Percentiles rank a stretch among this genome's conserved stretches.
Conservation (phyloP, 768 basidiomycete species). For the Roridomyces roridus region DNA sequence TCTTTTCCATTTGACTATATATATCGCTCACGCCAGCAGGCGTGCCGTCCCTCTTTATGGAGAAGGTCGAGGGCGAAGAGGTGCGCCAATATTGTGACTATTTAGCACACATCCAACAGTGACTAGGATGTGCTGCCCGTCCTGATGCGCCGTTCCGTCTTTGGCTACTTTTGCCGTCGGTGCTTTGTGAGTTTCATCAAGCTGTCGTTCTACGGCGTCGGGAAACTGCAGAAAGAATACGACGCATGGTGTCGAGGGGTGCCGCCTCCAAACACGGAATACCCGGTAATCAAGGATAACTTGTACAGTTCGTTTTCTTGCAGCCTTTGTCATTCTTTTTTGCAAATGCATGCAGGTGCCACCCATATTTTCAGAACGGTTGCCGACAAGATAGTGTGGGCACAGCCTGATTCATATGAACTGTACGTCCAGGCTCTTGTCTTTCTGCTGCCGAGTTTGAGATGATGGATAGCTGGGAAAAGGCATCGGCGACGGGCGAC, state of each 20-base stretch:
- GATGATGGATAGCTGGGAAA: conserved; percentile 62
- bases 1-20: neutral
- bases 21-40: conserved; percentile 38
- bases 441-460: neutral
- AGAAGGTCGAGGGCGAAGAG: conserved; percentile 60
- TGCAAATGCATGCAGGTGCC: conserved; percentile 40
- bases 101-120: conserved; percentile 3
- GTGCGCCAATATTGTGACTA: conserved; percentile 32
- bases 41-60: conserved; percentile 62
- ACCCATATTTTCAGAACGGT: conserved; percentile 65
- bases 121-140: conserved; percentile 36
- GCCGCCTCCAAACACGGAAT: conserved; percentile 51
- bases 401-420: conserved; percentile 64
- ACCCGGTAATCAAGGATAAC: conserved; percentile 54
- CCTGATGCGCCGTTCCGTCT: conserved; percentile 70
- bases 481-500: conserved; percentile 68
- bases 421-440: conserved; percentile 46
- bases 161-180: conserved; percentile 82
- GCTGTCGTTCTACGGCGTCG: conserved; percentile 75
- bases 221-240: conserved; percentile 71
- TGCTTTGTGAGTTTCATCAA: conserved; percentile 79
- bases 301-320: conserved; percentile 47
- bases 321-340: neutral
- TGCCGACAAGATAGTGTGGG: conserved; percentile 70
- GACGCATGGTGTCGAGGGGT: conserved; percentile 65